These are phyloP conservation scores for Amaranthus cruentus DNA, from an alignment of 148 eudicot genomes.

Conservation along the genomic window DNA sequence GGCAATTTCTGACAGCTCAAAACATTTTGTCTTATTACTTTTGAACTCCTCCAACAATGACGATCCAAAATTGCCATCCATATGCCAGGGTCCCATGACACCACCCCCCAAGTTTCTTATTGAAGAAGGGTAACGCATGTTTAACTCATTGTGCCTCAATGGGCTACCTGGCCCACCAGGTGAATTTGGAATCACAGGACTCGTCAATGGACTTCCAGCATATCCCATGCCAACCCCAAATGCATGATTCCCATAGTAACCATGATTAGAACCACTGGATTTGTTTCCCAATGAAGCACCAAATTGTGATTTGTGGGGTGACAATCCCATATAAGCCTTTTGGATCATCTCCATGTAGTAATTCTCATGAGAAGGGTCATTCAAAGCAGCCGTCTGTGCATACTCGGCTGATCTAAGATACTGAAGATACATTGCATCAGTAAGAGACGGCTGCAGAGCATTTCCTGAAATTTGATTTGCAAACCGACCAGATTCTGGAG, in stretches of 20 bases:
- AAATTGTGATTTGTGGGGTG: conserved; percentile 79
- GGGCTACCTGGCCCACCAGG: conserved; percentile 88
- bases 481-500: conserved; percentile 41
- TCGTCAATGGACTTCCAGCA: conserved; percentile 80
- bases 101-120: conserved; percentile 70
- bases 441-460: conserved; percentile 47
- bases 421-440: conserved; percentile 83
- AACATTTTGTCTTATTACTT: conserved; percentile 75
- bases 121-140: conserved; percentile 50
- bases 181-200: conserved; percentile 67
- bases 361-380: conserved; percentile 64
- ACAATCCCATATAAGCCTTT: conserved; percentile 69
- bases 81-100: conserved; percentile 75
- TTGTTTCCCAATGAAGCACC: conserved; percentile 52
- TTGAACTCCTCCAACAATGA: conserved; percentile 92
- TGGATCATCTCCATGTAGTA: conserved; percentile 68
- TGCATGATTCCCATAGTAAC: conserved; percentile 68
- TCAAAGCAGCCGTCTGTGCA: conserved; percentile 60
- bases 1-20: conserved; percentile 86
- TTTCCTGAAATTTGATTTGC: conserved; percentile 55
- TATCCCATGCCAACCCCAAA: conserved; percentile 81
- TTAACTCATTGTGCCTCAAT: conserved; percentile 66
- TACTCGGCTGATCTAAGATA: conserved; percentile 73
- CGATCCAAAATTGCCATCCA: conserved; percentile 67
- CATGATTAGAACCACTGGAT: conserved; percentile 56